Evolutionary conservation across 2,329 filamentous ascomycete genomes (phyloP).

Genomic region (Colletotrichum liriopes): DNA sequence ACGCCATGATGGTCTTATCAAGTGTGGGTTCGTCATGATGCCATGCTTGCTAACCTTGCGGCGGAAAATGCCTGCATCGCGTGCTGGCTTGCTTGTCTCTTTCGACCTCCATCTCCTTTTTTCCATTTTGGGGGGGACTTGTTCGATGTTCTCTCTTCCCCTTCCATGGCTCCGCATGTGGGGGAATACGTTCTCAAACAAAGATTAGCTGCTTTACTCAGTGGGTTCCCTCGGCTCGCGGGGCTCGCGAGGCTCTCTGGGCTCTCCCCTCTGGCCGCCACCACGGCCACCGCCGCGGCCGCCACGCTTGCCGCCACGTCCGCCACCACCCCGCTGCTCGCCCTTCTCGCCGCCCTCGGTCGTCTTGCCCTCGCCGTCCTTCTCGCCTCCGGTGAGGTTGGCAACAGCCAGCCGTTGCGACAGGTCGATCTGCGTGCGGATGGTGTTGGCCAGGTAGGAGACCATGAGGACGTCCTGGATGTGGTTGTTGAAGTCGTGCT

Average conservation of each 20-base stretch:
- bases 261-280: conserved; percentile 58
- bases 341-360: conserved; percentile 60
- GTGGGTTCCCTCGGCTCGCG: conserved; percentile 59
- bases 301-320: conserved; percentile 63
- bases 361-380: conserved; percentile 64
- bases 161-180: not conserved
- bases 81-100: conserved; percentile 32
- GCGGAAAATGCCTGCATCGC: conserved; percentile 37
- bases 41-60: conserved; percentile 43
- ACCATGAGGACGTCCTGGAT: conserved; percentile 99
- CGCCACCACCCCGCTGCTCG: conserved; percentile 61
- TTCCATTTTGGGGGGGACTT: conserved; percentile 6
- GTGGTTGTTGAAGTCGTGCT: conserved; percentile 99
- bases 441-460: conserved; percentile 98
- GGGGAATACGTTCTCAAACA: conserved; percentile 24
- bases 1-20: conserved; percentile 45
- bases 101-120: conserved; percentile 18
- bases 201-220: conserved; percentile 51
- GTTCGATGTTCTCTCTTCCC: not conserved
- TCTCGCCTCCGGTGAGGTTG: conserved; percentile 68
- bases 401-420: conserved; percentile 94
- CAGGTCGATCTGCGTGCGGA: conserved; percentile 98
- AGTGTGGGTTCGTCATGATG: conserved; percentile 42
- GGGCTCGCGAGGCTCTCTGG: conserved; percentile 62
- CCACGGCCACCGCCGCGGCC: conserved; percentile 67